Base-by-base conservation (phyloP, 441 rosid genomes). In the Gossypium schwendimanii region DNA sequence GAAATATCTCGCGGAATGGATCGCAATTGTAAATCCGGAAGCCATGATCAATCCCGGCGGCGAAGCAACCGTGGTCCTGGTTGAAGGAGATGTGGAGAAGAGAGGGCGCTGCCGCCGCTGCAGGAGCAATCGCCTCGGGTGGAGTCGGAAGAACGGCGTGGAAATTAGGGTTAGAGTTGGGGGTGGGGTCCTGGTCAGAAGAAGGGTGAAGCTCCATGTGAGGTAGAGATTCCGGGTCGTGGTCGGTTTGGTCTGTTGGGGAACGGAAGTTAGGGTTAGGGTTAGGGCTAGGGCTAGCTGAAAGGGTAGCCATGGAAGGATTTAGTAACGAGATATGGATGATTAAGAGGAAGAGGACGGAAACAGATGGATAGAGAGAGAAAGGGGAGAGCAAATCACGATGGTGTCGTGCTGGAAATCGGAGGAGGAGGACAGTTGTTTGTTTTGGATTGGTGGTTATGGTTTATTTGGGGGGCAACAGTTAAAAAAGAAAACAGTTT, bases 1-100 rank as follows among this genome's bases (percentile, higher is more conserved):
- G 90, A 80, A 92, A 92, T 15, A 90, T 86, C 87, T 94, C 98
- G 2, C 97, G 92, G 64, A 94, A 92, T 0, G 97, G 97, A n/a
- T 92, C 97, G 76, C 97, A 94, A 66, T 90, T 94, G 75, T 88
- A 88, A 84, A 92, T 88, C 68, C 92, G 92, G 81, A 94, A 94
- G 21, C 98, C 97, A 14, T 84, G 89, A 77, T 87, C 88, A 17
- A 88, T 94, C 2, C 91, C 97, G 0, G 86, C 89, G 0, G 97
- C 92, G 83, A 94, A 94, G 78, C 97, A 94, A 10, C 94, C 89
- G 2, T 81, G 82, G 81, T 92, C 98, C 70, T 94, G 81, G 60
- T 81, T 83, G 41, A 81, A 81, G 58, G 81, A 81, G 18, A 83
- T 53, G 62, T 83, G 72, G 54, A 81, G 81, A n/a, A 81, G 63